Base-by-base conservation (phyloP, 2,329 filamentous ascomycete species). In the Cordyceps javanica region DNA sequence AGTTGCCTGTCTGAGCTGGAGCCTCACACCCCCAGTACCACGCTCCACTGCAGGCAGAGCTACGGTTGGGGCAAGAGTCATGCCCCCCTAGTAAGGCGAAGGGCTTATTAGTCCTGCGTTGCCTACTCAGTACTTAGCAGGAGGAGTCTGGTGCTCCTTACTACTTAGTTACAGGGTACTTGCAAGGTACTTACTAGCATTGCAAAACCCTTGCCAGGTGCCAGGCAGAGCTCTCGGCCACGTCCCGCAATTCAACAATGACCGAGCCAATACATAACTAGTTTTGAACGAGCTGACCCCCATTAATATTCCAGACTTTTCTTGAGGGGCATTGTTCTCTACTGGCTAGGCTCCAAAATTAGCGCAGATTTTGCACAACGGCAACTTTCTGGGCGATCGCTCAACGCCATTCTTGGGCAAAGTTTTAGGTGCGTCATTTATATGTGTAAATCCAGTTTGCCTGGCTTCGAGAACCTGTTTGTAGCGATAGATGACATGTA, bases 401-500 rank as follows among this genome's bases (percentile, higher is more conserved):
- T 41, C 54, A 16, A 55, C 26, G 36, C 32, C 42, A 30, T 26
- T 14, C 21, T 25, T 41, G 38, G 14, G 46, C 55, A 36, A 49
- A 45, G 55, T 21, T 52, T 25, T 16, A 14, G 36, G 49, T 56
- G 54, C 28, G 54, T 34, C 26, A 42, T 56, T 56, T 50, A 41
- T 41, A 10, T 13, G 8, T n/a, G 23, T 30, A 23, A 38, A 30
- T 11, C 28, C 19, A 26, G 39, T 39, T 21, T 21, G 16, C 10
- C 2, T 19, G 44, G 42, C n/a, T 55, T 25, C 42, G 41, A 38
- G 28, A 21, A 21, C 44, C 30, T 16, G 32, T n/a, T 11, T 38
- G 10, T 2, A 25, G 14, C 6, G 44, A 10, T 6, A 28, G 4
- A 45, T 25, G 28, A 39, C 42, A 30, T 28, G 21, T 55, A 21